Conservation (phyloP, 768 basidiomycete genomes). For the Candolleomyces eurysporus region DNA sequence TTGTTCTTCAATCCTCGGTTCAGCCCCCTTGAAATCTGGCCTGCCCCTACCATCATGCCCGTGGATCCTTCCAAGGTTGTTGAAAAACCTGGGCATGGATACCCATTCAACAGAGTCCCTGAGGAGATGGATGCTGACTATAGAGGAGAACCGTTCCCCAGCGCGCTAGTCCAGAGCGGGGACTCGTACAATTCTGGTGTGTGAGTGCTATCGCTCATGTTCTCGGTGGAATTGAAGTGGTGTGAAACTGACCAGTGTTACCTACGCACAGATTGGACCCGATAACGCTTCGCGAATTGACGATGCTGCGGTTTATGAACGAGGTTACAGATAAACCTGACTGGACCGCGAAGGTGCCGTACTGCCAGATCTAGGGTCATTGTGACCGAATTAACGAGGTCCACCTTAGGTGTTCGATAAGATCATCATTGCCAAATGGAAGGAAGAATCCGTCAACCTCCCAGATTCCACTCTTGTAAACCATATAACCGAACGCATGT, state of each 20-base stretch:
- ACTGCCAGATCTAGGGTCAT: background rate
- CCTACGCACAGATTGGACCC: constrained; percentile 3
- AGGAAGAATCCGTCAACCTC: constrained; percentile 6
- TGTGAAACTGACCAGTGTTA: too few species aligned
- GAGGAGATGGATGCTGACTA: background rate
- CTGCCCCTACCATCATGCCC: too few species aligned
- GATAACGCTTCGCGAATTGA: constrained; percentile 27
- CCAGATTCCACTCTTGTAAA: background rate
- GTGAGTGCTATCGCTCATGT: too few species aligned
- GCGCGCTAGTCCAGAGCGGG: too few species aligned
- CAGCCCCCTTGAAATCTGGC: too few species aligned
- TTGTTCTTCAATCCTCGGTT: too few species aligned
- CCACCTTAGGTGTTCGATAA: constrained; percentile 13
- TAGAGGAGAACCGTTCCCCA: background rate
- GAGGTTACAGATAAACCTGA: constrained; percentile 29
- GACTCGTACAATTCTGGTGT: too few species aligned
- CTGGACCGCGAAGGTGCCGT: constrained; percentile 28
- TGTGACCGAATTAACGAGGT: constrained; percentile 1
- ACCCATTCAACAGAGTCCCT: background rate
- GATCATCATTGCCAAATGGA: constrained; percentile 14
- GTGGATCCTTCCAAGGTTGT: background rate
- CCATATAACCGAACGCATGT: constrained; percentile 17
- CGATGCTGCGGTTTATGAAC: constrained; percentile 36
- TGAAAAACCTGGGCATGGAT: background rate
- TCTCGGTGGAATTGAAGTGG: too few species aligned